Conservation (phyloP, 345 rosid species). For the Durio zibethinus region DNA sequence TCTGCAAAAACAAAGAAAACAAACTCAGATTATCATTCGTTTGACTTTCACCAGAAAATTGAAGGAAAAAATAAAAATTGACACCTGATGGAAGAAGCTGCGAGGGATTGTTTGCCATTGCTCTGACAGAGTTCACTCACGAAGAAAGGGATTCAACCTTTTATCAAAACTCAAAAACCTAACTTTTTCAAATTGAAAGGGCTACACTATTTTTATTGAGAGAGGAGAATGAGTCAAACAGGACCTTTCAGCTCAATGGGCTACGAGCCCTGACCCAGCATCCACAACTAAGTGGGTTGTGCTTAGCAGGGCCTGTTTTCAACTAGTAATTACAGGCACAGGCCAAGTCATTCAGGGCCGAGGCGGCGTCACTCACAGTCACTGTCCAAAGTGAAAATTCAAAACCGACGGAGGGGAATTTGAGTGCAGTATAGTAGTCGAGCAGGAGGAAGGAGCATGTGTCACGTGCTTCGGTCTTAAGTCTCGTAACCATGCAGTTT, state of each 20-base stretch:
- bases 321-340: too few species aligned
- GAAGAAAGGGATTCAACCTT: not conserved
- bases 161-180: not conserved
- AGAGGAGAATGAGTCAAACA: not conserved
- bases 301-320: too few species aligned
- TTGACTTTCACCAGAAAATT: not conserved
- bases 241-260: not conserved
- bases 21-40: not conserved
- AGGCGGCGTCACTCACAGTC: too few species aligned
- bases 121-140: too few species aligned
- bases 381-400: too few species aligned
- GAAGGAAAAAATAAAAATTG: not conserved
- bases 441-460: not conserved
- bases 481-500: too few species aligned
- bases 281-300: too few species aligned
- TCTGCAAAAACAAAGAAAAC: constrained; percentile 33
- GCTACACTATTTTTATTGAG: not conserved
- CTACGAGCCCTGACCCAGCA: not conserved
- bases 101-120: constrained; percentile 23
- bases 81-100: constrained; percentile 19
- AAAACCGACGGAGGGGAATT: not conserved
- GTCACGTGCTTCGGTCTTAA: too few species aligned
- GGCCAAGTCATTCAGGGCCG: too few species aligned
- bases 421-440: not conserved
- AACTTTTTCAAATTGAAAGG: not conserved